Percentiles rank a stretch among this genome's conserved stretches.
Evolutionary conservation across 768 basidiomycete genomes (phyloP).

Genomic region (Tylopilus felleus): DNA sequence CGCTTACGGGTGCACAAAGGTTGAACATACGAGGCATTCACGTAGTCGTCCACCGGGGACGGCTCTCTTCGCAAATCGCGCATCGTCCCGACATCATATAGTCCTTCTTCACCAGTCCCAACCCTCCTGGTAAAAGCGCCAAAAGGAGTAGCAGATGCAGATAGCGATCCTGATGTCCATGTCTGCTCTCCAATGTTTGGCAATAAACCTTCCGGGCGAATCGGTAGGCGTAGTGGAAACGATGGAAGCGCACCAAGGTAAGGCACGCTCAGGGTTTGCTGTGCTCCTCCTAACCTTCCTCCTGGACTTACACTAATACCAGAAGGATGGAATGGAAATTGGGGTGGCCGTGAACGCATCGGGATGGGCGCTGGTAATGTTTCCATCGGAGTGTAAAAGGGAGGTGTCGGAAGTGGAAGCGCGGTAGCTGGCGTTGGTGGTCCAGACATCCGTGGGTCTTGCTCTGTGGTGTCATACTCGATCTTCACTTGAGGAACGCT

Average conservation of each 20-base stretch:
- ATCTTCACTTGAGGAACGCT: conserved; percentile 21
- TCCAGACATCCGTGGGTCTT: conserved; percentile 19
- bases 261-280: background rate
- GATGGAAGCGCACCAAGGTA: conserved; percentile 10
- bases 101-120: background rate
- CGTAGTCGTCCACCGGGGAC: conserved; percentile 75
- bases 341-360: conserved; percentile 9
- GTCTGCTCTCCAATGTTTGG: conserved; percentile 18
- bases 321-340: conserved; percentile 1
- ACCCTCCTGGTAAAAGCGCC: background rate
- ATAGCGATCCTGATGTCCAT: background rate
- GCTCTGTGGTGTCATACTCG: conserved; percentile 22
- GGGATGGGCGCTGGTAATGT: conserved; percentile 11
- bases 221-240: conserved; percentile 19
- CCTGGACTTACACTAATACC: background rate
- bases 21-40: conserved; percentile 93
- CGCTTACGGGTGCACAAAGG: conserved; percentile 76
- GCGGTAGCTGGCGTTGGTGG: conserved; percentile 22
- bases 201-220: conserved; percentile 6
- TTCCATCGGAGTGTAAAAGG: conserved; percentile 31
- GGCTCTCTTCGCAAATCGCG: conserved; percentile 14
- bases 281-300: conserved; percentile 6
- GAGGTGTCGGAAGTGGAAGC: conserved; percentile 20
- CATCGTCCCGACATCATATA: background rate
- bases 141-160: background rate